Evolutionary conservation across 306 rosid species (phyloP).

Genomic region (Cicer judaicum): DNA sequence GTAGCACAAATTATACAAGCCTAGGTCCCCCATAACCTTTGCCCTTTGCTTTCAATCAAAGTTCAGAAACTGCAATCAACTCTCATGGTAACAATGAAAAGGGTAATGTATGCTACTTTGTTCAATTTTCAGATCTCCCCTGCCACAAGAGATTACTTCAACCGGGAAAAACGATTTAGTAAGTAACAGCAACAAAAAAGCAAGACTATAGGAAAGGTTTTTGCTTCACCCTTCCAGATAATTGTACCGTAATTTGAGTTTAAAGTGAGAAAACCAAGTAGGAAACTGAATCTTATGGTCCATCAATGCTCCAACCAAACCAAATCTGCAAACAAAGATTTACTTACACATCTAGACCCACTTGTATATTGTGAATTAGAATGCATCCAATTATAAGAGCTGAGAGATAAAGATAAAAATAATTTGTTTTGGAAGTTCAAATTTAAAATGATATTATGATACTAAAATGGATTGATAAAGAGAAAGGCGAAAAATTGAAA

Average conservation of each 20-base stretch:
- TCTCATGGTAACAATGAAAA: slow-evolving; percentile 35
- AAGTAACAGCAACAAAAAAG: slow-evolving; percentile 31
- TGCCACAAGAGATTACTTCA: slow-evolving; percentile 46
- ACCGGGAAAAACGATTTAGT: slow-evolving; percentile 30
- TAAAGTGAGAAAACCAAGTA: slow-evolving; percentile 36
- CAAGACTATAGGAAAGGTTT: slow-evolving; percentile 33
- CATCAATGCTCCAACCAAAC: slow-evolving; percentile 59
- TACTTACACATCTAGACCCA: slow-evolving; percentile 4
- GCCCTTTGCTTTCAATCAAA: not conserved
- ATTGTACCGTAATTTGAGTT: slow-evolving; percentile 35
- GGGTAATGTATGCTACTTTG: slow-evolving; percentile 18
- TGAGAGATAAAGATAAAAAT: not conserved
- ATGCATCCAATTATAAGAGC: slow-evolving; percentile 26
- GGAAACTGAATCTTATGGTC: slow-evolving; percentile 49
- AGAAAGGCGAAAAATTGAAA: not conserved
- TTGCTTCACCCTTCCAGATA: slow-evolving; percentile 41
- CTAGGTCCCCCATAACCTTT: slow-evolving; percentile 40
- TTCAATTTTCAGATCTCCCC: slow-evolving; percentile 44
- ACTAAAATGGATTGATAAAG: not conserved
- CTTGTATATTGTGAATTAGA: not conserved
- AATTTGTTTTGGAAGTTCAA: not conserved
- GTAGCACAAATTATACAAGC: slow-evolving; percentile 41
- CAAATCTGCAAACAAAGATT: slow-evolving; percentile 48
- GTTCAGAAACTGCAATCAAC: slow-evolving; percentile 39
- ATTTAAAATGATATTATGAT: not conserved